phyloP scores from a whole-genome alignment of 495 filamentous ascomycete species.

The Neurospora sp. region DNA sequence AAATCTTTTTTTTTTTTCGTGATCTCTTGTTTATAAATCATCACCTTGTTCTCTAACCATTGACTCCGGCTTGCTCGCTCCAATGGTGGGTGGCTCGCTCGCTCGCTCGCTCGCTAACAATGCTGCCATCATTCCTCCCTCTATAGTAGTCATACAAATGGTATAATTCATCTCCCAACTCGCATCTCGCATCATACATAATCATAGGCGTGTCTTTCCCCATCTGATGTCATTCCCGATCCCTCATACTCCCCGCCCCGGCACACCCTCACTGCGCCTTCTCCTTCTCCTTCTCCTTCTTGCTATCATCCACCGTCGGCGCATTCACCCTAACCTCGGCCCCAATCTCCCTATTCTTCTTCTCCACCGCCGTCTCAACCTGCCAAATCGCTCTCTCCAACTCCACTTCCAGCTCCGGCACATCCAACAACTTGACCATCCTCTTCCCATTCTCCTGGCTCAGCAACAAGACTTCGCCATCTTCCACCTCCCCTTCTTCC shows the following conservation, averaged over 20 bases:
- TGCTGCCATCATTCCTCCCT: neutral
- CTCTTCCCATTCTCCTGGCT: constrained; percentile 48
- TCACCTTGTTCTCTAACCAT: neutral
- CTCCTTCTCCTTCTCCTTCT: constrained; percentile 17
- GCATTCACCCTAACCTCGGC: neutral
- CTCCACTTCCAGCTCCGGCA: constrained; percentile 79
- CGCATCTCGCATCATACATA: neutral
- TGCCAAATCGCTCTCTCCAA: constrained; percentile 84
- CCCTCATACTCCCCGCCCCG: neutral
- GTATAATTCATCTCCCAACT: neutral
- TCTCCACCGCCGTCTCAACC: constrained; percentile 56
- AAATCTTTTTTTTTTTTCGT: neutral
- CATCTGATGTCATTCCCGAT: neutral
- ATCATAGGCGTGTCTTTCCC: constrained; percentile 10
- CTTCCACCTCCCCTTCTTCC: neutral
- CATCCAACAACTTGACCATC: constrained; percentile 59
- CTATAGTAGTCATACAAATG: neutral
- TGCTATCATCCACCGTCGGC: constrained; percentile 7
- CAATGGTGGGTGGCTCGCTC: neutral
- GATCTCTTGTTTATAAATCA: neutral
- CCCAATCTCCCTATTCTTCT: constrained; percentile 31
- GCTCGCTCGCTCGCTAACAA: neutral
- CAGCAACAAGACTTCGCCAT: constrained; percentile 48
- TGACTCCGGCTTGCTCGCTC: neutral
- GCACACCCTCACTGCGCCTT: constrained; percentile 10